phyloP scores from a whole-genome alignment of 108 stramenopile species.

The Nitzschia sp. region DNA sequence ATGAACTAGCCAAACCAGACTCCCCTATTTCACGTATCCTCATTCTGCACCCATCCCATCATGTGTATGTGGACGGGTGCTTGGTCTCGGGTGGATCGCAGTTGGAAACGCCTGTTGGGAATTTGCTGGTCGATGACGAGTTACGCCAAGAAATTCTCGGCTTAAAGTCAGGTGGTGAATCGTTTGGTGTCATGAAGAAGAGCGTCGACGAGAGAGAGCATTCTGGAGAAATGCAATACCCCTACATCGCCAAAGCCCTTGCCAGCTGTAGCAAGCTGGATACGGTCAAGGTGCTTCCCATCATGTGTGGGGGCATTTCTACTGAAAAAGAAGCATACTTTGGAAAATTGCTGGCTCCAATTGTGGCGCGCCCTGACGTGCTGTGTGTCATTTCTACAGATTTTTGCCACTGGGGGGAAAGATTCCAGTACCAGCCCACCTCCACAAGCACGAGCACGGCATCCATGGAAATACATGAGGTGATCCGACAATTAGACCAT shows the following conservation, averaged over 20 bases:
- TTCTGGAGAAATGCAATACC: constrained; percentile 89
- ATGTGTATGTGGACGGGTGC: constrained; percentile 78
- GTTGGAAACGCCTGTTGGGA: constrained; percentile 72
- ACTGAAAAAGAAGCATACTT: constrained; percentile 44
- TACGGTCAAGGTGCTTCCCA: constrained; percentile 55
- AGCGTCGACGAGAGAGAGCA: constrained; percentile 74
- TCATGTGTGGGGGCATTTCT: constrained; percentile 75
- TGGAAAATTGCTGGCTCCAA: constrained; percentile 57
- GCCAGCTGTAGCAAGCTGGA: constrained; percentile 25
- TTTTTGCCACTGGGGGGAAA: constrained; percentile 78
- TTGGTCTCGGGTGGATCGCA: constrained; percentile 61
- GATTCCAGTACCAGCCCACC: constrained; percentile 49
- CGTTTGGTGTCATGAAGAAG: constrained; percentile 62
- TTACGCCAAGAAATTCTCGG: constrained; percentile 57
- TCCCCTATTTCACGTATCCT: constrained; percentile 37
- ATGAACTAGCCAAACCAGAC: constrained; percentile 19
- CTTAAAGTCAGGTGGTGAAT: constrained; percentile 13
- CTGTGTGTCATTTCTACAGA: constrained; percentile 72
- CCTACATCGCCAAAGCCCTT: constrained; percentile 69
- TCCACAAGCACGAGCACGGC: background rate
- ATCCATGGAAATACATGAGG: constrained; percentile 41
- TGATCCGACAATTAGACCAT: constrained; percentile 70
- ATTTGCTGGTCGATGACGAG: constrained; percentile 59
- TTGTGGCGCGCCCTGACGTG: constrained; percentile 53
- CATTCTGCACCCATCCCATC: constrained; percentile 82